Conservation (phyloP, 192 early-diverging fungal species). For the Rhizoclosmatium globosum region DNA sequence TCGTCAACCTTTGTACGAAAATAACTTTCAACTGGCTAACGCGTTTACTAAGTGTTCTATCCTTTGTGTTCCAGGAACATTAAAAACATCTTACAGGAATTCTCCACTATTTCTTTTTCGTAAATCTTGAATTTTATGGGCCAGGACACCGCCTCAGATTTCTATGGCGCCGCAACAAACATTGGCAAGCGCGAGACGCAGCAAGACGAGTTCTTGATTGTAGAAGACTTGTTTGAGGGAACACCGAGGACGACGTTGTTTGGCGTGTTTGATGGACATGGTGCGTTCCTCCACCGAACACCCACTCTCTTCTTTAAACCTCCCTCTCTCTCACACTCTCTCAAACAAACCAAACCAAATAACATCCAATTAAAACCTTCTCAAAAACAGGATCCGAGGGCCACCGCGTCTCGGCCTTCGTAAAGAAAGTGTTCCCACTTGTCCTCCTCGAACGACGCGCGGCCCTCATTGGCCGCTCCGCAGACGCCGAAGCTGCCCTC, state of each 20-base stretch:
- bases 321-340: background rate
- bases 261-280: slow-evolving; percentile 65
- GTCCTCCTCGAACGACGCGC: slow-evolving; percentile 27
- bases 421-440: slow-evolving; percentile 38
- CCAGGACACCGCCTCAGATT: background rate
- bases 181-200: slow-evolving; percentile 52
- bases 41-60: no score
- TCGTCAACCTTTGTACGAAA: no score
- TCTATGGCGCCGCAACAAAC: slow-evolving; percentile 38
- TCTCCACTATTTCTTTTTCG: no score
- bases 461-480: background rate
- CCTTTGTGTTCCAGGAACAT: no score
- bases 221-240: slow-evolving; percentile 34
- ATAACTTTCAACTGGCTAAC: no score
- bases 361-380: background rate
- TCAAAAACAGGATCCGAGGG: slow-evolving; percentile 49
- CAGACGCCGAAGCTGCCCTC: slow-evolving; percentile 46
- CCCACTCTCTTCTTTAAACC: background rate
- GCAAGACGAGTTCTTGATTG: slow-evolving; percentile 49
- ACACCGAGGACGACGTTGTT: slow-evolving; percentile 46
- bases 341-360: background rate
- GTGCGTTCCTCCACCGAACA: slow-evolving; percentile 13
- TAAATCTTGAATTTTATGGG: no score
- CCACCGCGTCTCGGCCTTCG: slow-evolving; percentile 42
- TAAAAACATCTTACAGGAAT: no score